Percentiles rank a stretch among this genome's conserved stretches.
Conservation (phyloP, 2,329 filamentous ascomycete genomes). For the Parastagonospora nodorum region DNA sequence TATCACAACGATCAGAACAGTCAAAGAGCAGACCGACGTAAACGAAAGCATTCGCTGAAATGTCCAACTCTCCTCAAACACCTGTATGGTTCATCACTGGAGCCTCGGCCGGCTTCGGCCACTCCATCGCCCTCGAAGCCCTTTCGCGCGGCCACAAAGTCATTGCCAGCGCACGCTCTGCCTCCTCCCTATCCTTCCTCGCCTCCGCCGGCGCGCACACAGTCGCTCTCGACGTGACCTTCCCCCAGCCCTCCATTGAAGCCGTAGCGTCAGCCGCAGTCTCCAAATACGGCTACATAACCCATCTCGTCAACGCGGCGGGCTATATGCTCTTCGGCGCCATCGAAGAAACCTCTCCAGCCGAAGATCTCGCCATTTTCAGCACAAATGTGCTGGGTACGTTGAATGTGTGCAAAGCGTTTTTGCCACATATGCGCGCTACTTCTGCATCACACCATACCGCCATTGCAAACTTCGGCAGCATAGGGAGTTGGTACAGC, state of each 20-base stretch:
- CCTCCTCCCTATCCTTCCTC: slow-evolving; percentile 42
- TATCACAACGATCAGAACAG: too few relatives aligned
- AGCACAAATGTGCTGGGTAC: slow-evolving; percentile 62
- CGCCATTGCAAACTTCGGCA: slow-evolving; percentile 55
- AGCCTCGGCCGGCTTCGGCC: slow-evolving; percentile 55
- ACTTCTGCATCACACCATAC: slow-evolving; percentile 40
- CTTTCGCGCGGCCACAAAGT: slow-evolving; percentile 54
- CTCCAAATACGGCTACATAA: slow-evolving; percentile 49
- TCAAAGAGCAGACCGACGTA: too few relatives aligned
- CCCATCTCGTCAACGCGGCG: slow-evolving; percentile 56
- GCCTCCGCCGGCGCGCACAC: slow-evolving; percentile 43
- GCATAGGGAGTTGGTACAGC: slow-evolving; percentile 50
- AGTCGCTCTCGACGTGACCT: slow-evolving; percentile 50
- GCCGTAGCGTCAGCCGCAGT: slow-evolving; percentile 45
- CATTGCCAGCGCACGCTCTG: slow-evolving; percentile 54
- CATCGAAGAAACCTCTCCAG: slow-evolving; percentile 52
- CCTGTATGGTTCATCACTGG: slow-evolving; percentile 58
- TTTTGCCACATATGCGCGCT: slow-evolving; percentile 55
- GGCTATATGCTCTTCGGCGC: slow-evolving; percentile 53
- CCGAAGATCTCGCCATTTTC: slow-evolving; percentile 52
- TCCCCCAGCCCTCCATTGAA: slow-evolving; percentile 41
- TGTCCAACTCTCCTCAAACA: slow-evolving; percentile 11
- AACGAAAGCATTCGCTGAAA: too few relatives aligned
- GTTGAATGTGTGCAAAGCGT: slow-evolving; percentile 55
- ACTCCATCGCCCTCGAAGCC: slow-evolving; percentile 50